Evolutionary conservation across 176 grass and related monocot species (phyloP).

Genomic region (Triticum urartu): DNA sequence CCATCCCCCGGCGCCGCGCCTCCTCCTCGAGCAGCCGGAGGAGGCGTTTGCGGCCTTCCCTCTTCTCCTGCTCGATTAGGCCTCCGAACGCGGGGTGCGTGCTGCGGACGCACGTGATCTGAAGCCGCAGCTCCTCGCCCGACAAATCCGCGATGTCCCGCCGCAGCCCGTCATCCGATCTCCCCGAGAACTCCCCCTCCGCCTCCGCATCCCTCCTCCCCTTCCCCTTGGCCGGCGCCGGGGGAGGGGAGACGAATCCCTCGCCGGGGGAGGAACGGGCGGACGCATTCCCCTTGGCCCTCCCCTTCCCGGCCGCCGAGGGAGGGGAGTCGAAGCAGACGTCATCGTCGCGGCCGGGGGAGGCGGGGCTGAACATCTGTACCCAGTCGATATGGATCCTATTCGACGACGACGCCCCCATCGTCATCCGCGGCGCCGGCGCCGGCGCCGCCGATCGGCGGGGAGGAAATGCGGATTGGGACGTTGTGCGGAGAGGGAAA

Average conservation of each 20-base stretch:
- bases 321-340: neutral
- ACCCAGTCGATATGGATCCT: neutral
- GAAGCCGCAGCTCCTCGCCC: neutral
- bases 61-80: neutral
- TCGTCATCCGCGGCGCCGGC: neutral
- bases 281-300: neutral
- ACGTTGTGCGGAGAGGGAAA: slow-evolving; percentile 12
- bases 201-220: neutral
- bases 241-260: neutral
- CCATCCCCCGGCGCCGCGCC: neutral
- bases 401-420: neutral
- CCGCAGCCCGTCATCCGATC: neutral
- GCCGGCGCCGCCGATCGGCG: neutral
- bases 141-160: neutral
- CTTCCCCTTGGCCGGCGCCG: neutral
- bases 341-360: neutral
- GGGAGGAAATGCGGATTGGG: neutral
- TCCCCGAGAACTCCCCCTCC: neutral
- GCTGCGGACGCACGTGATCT: neutral
- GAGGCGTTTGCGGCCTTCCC: neutral
- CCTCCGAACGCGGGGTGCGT: too few species aligned
- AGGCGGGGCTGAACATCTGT: neutral
- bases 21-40: neutral
- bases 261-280: neutral
- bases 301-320: neutral